Evolutionary conservation across 2,329 filamentous ascomycete species (phyloP).

Genomic region (Emmonsiellopsis sp.): DNA sequence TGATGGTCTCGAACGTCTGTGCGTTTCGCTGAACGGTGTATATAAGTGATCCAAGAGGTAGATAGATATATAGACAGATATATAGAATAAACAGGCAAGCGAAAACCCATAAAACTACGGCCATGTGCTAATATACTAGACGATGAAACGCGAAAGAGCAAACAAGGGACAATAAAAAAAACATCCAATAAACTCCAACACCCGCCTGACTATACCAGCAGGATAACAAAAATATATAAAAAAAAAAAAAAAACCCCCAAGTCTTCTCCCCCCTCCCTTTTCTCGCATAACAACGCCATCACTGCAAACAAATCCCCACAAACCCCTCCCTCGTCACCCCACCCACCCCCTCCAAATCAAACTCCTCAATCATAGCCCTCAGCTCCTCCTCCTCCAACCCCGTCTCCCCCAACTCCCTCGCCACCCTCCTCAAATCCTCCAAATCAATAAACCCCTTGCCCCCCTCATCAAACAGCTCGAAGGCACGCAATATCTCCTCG

Average conservation of each 20-base stretch:
- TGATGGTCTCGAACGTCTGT: background rate
- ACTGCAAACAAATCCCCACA: conserved; percentile 55
- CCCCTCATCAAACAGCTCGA: conserved; percentile 86
- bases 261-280: too few relatives aligned
- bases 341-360: conserved; percentile 88
- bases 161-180: background rate
- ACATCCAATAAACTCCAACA: background rate
- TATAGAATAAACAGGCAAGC: background rate
- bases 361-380: conserved; percentile 93
- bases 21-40: background rate
- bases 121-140: background rate
- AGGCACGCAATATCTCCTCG: conserved; percentile 85
- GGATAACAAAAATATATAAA: background rate
- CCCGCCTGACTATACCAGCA: background rate
- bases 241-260: background rate
- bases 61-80: background rate
- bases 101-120: background rate
- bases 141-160: background rate
- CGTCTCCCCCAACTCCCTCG: conserved; percentile 77
- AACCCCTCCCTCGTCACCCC: conserved; percentile 58
- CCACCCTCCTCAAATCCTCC: conserved; percentile 77
- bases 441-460: conserved; percentile 85
- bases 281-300: conserved; percentile 8
- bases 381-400: conserved; percentile 88
- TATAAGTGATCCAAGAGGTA: background rate